Base-by-base conservation (phyloP, 176 grass and related monocot genomes). In the Puya raimondii region DNA sequence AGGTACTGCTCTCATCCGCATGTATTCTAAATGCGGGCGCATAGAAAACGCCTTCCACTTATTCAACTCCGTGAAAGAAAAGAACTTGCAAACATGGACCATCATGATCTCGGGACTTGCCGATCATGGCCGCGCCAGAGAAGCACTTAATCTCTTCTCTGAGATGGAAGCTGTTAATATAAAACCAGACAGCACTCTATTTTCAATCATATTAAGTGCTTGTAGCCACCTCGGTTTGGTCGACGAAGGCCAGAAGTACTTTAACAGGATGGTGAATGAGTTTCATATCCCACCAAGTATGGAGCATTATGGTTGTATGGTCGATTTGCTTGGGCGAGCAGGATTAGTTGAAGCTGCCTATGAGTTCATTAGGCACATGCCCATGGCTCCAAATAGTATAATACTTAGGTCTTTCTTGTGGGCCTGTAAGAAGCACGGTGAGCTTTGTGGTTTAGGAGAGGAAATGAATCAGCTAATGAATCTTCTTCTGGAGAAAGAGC, bases 251-350 rank as follows among this genome's bases (percentile, higher is more conserved):
- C 33, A n/a, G 20, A 61, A n/a, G 23, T 56, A 68, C 51, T 77
- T 77, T 69, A 48, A 20, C 13, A 77, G 65, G 53, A 77, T 77
- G 75, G 65, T 77, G 66, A 49, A 77, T 27, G 42, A 63, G 6
- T 77, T 23, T 11, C 15, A 59, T 23, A 77, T 77, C 50, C 20
- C 49, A 21, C 75, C 75, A 6, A 50, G 52, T 11, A 63, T 77
- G 1, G 75, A 77, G 65, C 75, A 77, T 12, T 77, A 77, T 18
- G 75, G 75, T 49, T 77, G 75, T 18, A 77, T 77, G 75, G 75
- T 77, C 3, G 75, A 77, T 69, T 77, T 77, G 51, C 67, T 61
- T 25, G 75, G 52, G 14, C 75, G 75, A 29, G 75, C 75, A 69
- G 75, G 65, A 9, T 61, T 69, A 48, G 26, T 77, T 2, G 65